A percentile compares a stretch with the other conserved stretches of the same genome.
phyloP scores from a whole-genome alignment of 169 alveolate species.

The Hepatocystis sp. region DNA sequence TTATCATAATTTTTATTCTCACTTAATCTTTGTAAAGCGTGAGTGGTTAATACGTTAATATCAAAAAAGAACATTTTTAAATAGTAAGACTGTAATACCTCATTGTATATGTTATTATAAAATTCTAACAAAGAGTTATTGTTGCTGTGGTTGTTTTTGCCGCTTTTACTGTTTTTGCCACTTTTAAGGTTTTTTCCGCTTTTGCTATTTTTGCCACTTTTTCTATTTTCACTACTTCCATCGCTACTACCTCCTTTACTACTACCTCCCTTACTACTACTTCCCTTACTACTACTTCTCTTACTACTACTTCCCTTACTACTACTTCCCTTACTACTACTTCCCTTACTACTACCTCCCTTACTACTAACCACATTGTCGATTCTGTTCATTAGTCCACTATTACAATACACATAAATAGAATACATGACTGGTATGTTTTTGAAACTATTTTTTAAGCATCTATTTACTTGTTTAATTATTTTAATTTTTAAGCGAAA shows the following conservation, averaged over 20 bases:
- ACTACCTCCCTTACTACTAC: no score
- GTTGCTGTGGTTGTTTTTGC: conserved; percentile 5
- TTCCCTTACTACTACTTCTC: no score
- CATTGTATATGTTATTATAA: conserved; percentile 50
- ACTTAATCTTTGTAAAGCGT: conserved; percentile 12
- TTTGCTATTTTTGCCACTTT: neutral
- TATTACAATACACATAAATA: conserved; percentile 31
- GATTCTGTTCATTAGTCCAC: conserved; percentile 18
- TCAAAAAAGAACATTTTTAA: conserved; percentile 46
- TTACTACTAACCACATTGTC: no score
- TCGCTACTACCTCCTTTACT: no score
- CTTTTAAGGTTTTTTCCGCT: no score
- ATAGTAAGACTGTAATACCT: conserved; percentile 32
- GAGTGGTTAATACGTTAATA: conserved; percentile 19
- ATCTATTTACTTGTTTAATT: conserved; percentile 28
- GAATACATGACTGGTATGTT: conserved; percentile 11
- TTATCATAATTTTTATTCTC: conserved; percentile 11
- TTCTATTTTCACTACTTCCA: neutral
- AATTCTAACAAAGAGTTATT: conserved; percentile 6
- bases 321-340: no score
- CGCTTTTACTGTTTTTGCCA: neutral
- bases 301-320: no score
- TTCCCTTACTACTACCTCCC: no score
- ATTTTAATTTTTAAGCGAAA: conserved; percentile 61
- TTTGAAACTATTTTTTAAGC: neutral